A percentile compares a stretch with the other conserved stretches of the same genome.
Evolutionary conservation across 2,329 filamentous ascomycete genomes (phyloP).

Genomic region (Westerdykella sp.): DNA sequence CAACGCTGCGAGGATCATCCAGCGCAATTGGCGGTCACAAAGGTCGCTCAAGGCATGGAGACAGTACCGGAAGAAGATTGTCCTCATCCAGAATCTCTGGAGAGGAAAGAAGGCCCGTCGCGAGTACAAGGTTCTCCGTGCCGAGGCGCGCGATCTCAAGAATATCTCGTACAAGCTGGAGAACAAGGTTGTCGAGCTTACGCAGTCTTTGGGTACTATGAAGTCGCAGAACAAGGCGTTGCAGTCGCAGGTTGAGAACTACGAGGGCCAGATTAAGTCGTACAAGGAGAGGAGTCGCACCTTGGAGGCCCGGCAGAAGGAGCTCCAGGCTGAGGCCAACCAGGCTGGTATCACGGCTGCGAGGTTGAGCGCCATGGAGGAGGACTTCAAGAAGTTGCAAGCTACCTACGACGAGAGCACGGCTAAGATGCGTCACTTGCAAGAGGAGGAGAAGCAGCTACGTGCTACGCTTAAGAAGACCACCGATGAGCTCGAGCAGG

Average conservation of each 20-base stretch:
- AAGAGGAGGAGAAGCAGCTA: conserved; percentile 85
- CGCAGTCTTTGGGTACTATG: conserved; percentile 84
- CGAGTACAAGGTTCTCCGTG: conserved; percentile 83
- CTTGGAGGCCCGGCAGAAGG: conserved; percentile 82
- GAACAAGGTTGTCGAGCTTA: conserved; percentile 98
- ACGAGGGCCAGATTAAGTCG: conserved; percentile 91
- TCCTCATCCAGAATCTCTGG: conserved; percentile 89
- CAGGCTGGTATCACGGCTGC: conserved; percentile 94
- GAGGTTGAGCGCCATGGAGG: conserved; percentile 82
- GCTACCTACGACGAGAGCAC: conserved; percentile 84
- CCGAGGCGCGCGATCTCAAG: conserved; percentile 96
- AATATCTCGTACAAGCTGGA: conserved; percentile 99
- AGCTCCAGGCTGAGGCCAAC: conserved; percentile 93
- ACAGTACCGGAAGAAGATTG: conserved; percentile 80
- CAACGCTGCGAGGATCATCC: conserved; percentile 85
- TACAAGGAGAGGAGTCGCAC: conserved; percentile 91
- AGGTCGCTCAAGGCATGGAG: conserved; percentile 74
- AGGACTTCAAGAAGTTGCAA: conserved; percentile 90
- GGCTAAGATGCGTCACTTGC: conserved; percentile 83
- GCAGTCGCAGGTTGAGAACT: conserved; percentile 83
- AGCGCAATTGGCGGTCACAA: conserved; percentile 81
- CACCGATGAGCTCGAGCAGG: conserved; percentile 72
- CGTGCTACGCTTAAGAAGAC: conserved; percentile 75
- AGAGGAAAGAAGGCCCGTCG: conserved; percentile 74
- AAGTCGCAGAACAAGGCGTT: conserved; percentile 92